Conservation (phyloP, 768 basidiomycete genomes). For the Tubosaeta sp. region DNA sequence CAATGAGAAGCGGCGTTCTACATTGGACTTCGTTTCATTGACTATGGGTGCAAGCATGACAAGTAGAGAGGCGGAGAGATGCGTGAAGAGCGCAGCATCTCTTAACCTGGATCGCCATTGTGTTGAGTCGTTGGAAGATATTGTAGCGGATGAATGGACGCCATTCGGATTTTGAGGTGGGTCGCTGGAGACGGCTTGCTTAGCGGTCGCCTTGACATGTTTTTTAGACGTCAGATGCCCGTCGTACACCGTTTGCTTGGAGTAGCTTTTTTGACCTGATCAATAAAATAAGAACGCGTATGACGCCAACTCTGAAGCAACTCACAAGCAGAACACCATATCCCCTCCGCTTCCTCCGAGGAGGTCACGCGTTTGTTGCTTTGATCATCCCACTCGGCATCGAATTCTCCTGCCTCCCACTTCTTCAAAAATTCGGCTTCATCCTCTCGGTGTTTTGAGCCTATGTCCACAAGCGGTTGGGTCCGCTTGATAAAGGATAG, state of each 20-base stretch:
- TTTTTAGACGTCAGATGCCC: conserved; percentile 95
- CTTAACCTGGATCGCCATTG: conserved; percentile 47
- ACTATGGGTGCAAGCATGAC: conserved; percentile 58
- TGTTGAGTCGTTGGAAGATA: conserved; percentile 31
- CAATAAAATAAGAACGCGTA: conserved; percentile 3
- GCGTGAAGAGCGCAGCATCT: conserved; percentile 66
- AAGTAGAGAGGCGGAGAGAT: conserved; percentile 67
- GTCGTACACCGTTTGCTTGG: conserved; percentile 97
- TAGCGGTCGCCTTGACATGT: conserved; percentile 86
- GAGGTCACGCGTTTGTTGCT: conserved; percentile 35
- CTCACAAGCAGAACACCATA: conserved; percentile 95
- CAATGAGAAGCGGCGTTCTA: conserved; percentile 93
- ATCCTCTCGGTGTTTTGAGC: conserved; percentile 59
- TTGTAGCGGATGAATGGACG: conserved; percentile 19
- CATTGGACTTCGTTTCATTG: conserved; percentile 91
- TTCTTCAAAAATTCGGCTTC: conserved; percentile 67
- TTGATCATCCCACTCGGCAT: conserved; percentile 64
- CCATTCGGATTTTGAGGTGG: conserved; percentile 35
- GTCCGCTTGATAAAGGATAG: conserved; percentile 82
- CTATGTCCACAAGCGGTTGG: conserved; percentile 76
- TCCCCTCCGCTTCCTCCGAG: conserved; percentile 53
- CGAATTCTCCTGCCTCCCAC: conserved; percentile 76
- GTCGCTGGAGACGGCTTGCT: conserved; percentile 48
- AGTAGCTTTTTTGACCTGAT: conserved; percentile 88
- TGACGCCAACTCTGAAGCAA: conserved; percentile 13